Evolutionary conservation across 345 rosid genomes (phyloP), one percentile per base, ranked within the genome.

Genomic region (Aquilaria yunnanensis): DNA sequence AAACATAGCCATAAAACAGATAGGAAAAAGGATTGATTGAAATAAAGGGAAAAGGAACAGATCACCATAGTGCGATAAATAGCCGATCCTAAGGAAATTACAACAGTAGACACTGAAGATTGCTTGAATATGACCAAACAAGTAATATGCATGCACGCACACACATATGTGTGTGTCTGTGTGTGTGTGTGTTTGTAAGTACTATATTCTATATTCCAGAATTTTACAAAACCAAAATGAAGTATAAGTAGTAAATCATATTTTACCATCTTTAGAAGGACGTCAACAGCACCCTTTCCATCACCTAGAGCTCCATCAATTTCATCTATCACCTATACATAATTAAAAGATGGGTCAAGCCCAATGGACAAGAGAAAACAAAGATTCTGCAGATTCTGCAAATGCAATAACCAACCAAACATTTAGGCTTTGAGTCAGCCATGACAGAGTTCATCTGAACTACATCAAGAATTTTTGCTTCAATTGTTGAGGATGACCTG

Each of bases 291-390:
- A 73, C 99, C 99, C 83, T 85, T 94, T 59, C 96, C 99, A 71
- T 94, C 97, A 23, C 90, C 85, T 69, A 83, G 99, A 74, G 96
- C 90, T 72, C 99, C 99, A 76, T 94, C 99, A 76, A 90, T 94
- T 88, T 94, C 99, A 81, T 94, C 99, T 75, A 94, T 88, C 54
- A 94, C 93, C 99, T 94, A 72, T 47, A 71, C 23, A 74, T 64
- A 69, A 63, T 29, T 48, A 54, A 70, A 64, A 63, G 47, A 55
- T 61, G 60, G 6, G 58, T 62, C 54, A 54, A 47, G 16, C 57
- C 62, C 31, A 47, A 48, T 51, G 10, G 55, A 13, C 47, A 34
- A 54, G 55, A 11, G 50, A 34, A 54, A 32, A 59, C 16, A 66
- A 54, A 23, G 62, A 57, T 32, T 47, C 46, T 30, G 66, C 59